Evolutionary conservation across 495 filamentous ascomycete genomes (phyloP), one percentile per base, ranked within the genome.

Genomic region (Alectoria sarmentosa): DNA sequence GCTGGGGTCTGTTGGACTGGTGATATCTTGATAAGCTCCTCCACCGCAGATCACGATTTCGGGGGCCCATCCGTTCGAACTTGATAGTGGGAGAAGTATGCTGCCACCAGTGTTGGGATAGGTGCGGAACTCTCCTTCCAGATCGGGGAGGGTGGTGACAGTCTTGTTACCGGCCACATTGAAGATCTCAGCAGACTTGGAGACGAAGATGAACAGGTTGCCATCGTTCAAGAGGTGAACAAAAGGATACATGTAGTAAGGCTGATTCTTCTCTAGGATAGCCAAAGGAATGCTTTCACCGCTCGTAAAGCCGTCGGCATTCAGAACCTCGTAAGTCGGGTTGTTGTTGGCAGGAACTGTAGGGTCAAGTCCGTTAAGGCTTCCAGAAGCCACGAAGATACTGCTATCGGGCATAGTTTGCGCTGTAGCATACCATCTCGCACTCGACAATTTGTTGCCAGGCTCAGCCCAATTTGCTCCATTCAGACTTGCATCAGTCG

Each of bases 191-290:
- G 80, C 78, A 7, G 80, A 79, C 69, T 83, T 84, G 21, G 82
- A 72, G 30, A 74, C 75, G 70, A 84, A 84, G 60, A 86, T 74
- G 70, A 84, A 87, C 3, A 87, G 63, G 8, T 71, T 72, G n/a
- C 84, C 83, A 65, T 85, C 75, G 19, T 73, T 74, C 23, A 87
- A 75, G 0, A 87, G 76, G 66, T 85, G 83, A 44, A 87, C 72
- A 71, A 87, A 84, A 4, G 84, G 84, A 69, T 87, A 87, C 84
- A 86, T 85, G 67, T 85, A 86, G 71, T 86, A 86, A 8, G 84
- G 84, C 69, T 87, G 80, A 60, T 83, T 84, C 68, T 78, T 79
- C 34, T 71, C 76, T 34, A 87, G 71, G 52, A 87, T 81, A 1
- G 75, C 73, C 74, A 87, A 73, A 3, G 70, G 65, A 23, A 79